Conservation (phyloP, 2,329 filamentous ascomycete species). For the Fusarium irregulare region DNA sequence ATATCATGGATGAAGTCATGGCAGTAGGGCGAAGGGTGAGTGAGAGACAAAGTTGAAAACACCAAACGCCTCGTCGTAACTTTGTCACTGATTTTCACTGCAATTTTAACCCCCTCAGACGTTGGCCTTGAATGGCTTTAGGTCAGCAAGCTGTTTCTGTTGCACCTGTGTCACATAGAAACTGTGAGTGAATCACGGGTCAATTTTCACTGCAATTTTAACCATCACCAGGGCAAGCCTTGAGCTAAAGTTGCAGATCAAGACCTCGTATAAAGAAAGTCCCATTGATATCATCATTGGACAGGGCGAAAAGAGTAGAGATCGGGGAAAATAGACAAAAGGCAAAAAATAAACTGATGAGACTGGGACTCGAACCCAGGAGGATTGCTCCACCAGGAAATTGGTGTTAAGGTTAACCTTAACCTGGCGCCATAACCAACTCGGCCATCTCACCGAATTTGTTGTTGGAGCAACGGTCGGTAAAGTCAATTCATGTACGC, state of each 20-base stretch:
- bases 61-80: too few relatives aligned
- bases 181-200: not conserved
- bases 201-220: not conserved
- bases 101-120: not conserved
- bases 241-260: not conserved
- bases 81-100: not conserved
- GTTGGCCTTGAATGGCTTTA: too few relatives aligned
- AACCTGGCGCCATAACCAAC: slow-evolving; percentile 48
- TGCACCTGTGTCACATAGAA: not conserved
- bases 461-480: fast-evolving
- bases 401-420: slow-evolving; percentile 46
- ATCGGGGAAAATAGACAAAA: not conserved
- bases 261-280: fast-evolving
- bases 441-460: slow-evolving; percentile 46
- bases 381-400: slow-evolving; percentile 48
- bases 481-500: fast-evolving
- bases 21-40: not conserved
- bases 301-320: not conserved
- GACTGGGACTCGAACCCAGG: slow-evolving; percentile 48
- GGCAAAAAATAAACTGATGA: slow-evolving; percentile 38
- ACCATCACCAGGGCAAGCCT: too few relatives aligned
- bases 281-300: too few relatives aligned
- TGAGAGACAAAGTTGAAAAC: not conserved
- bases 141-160: not conserved
- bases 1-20: slow-evolving; percentile 25